Percentiles rank a stretch among this genome's conserved stretches.
Evolutionary conservation across 495 filamentous ascomycete species (phyloP).

Genomic region (Penicillium antarcticum): DNA sequence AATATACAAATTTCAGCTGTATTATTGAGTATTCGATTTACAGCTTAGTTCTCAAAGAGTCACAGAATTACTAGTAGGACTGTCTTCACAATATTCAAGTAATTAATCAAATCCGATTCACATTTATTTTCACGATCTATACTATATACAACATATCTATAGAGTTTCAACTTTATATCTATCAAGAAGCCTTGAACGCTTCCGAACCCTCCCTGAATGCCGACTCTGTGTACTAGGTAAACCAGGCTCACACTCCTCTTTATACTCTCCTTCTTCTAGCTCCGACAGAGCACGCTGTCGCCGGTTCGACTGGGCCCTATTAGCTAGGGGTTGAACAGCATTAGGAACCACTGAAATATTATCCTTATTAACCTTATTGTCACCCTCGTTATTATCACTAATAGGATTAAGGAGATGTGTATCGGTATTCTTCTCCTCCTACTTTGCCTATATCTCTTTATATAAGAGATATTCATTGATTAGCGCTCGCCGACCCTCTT

Average conservation of each 20-base stretch:
- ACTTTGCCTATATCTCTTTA: background rate
- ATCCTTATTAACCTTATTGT: background rate
- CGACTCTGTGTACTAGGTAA: background rate
- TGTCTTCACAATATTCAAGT: too few species aligned
- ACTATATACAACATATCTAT: background rate
- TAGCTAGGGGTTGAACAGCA: too few species aligned
- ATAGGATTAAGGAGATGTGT: constrained; percentile 1
- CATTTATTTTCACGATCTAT: background rate
- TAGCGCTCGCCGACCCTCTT: background rate
- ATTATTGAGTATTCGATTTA: too few species aligned
- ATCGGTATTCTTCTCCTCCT: background rate
- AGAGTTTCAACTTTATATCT: background rate
- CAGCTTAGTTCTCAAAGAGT: too few species aligned
- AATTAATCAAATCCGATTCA: too few species aligned
- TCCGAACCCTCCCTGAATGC: background rate
- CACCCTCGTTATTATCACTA: too few species aligned
- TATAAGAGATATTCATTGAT: constrained; percentile 1
- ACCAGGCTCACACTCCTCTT: background rate
- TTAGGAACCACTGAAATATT: background rate
- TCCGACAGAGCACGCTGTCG: background rate
- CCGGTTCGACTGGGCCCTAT: background rate
- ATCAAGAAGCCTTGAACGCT: background rate
- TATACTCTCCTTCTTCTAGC: background rate
- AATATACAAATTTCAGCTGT: background rate
- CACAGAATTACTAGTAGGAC: too few species aligned